Evolutionary conservation across 441 rosid species (phyloP).

Genomic region (Dalechampia spathulata): DNA sequence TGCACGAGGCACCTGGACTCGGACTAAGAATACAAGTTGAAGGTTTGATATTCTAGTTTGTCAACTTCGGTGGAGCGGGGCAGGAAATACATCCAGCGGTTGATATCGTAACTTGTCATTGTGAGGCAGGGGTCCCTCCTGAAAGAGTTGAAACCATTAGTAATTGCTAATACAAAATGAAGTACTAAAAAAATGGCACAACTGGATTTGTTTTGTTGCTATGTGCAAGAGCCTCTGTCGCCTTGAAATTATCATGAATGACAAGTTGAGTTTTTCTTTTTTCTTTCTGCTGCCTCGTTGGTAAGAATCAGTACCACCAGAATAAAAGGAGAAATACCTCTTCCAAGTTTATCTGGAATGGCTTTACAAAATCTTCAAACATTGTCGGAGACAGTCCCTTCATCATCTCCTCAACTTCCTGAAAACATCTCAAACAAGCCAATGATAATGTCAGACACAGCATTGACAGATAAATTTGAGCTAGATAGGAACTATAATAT

Average conservation of each 20-base stretch:
- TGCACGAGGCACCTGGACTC: too few relatives aligned
- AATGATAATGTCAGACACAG: neutral
- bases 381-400: slow-evolving; percentile 55
- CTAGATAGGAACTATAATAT: too few relatives aligned
- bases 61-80: slow-evolving; percentile 67
- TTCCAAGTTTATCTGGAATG: slow-evolving; percentile 62
- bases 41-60: neutral
- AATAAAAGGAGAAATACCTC: slow-evolving; percentile 39
- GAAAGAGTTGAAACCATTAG: slow-evolving; percentile 5
- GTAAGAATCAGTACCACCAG: neutral
- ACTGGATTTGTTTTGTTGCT: too few relatives aligned
- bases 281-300: too few relatives aligned
- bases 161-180: too few relatives aligned
- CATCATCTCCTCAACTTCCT: slow-evolving; percentile 85
- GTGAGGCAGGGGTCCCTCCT: slow-evolving; percentile 72
- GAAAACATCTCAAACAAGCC: slow-evolving; percentile 4
- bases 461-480: neutral
- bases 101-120: slow-evolving; percentile 60
- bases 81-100: slow-evolving; percentile 69
- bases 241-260: neutral
- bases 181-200: too few relatives aligned
- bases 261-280: too few relatives aligned
- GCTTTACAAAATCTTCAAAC: slow-evolving; percentile 89
- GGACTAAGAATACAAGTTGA: too few relatives aligned
- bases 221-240: too few relatives aligned